Base-by-base conservation (phyloP, 768 basidiomycete genomes). In the Leccinum disarticulatum region DNA sequence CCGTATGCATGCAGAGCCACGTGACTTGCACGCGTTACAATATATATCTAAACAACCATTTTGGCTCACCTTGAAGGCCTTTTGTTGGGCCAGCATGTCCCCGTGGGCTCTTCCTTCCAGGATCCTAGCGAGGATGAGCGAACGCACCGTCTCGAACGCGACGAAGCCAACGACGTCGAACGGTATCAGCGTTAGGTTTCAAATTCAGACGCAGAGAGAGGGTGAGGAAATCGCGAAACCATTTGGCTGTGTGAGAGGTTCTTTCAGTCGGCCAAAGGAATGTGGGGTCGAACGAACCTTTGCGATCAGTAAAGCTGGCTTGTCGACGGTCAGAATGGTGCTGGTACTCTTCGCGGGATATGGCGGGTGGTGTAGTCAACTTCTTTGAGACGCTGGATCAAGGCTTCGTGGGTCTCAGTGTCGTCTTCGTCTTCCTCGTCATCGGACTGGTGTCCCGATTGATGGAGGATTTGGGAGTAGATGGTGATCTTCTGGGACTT, bases 131-230 rank as follows among this genome's bases (percentile, higher is more conserved):
- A 96, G 81, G 0, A 93, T 95, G 52, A 98, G 83, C 3, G 93
- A 91, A 54, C 95, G 88, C 31, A 98, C 95, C 88, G 95, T 95
- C 74, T 98, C 95, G 74, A 96, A 98, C 0, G 93, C 90, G 48
- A 98, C 85, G 77, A 98, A 98, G 27, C 95, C 95, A 66, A 98
- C 93, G 60, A 97, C 95, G 70, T 98, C 95, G 68, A n/a, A 95
- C 81, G 3, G 95, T 95, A 73, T 97, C 95, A 73, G 96, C 95
- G 74, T 90, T 91, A 30, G 91, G 86, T 75, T 91, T 92, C 61
- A 94, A 81, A 68, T 97, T 93, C 47, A 96, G 84, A 61, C 91
- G 88, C 0, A 88, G 68, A 3, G 94, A 91, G 11, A 97, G 83
- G 71, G 94, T 94, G 56, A 98, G 82, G 69, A 97, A 98, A 68